Conservation (phyloP, 1,284 basidiomycete genomes). For the Irpex sp. region DNA sequence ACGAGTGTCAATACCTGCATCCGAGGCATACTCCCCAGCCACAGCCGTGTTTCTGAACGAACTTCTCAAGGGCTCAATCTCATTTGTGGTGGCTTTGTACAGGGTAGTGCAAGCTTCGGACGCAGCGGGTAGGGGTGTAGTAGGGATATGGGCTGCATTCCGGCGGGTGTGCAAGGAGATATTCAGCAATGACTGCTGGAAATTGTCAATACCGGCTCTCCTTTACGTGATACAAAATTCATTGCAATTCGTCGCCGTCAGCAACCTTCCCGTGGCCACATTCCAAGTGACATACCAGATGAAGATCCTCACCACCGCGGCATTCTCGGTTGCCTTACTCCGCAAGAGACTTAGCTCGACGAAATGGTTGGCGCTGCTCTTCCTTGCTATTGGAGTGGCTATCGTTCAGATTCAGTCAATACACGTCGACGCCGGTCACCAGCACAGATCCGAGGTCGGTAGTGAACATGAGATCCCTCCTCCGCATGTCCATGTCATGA, state of each 20-base stretch:
- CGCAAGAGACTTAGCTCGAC: conserved; percentile 70
- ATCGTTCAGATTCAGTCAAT: conserved; percentile 86
- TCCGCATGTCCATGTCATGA: conserved; percentile 49
- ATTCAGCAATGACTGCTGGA: conserved; percentile 91
- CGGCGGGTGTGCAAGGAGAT: conserved; percentile 51
- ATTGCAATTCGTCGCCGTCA: conserved; percentile 91
- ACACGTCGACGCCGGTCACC: conserved; percentile 31
- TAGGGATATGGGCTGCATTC: conserved; percentile 38
- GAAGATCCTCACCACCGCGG: conserved; percentile 97
- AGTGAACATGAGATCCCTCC: conserved; percentile 32
- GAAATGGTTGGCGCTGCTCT: conserved; percentile 84
- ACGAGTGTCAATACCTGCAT: conserved; percentile 75
- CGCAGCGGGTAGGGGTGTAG: conserved; percentile 22
- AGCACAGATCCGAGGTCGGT: conserved; percentile 28
- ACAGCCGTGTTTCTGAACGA: conserved; percentile 93
- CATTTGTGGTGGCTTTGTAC: conserved; percentile 68
- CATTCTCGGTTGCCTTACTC: conserved; percentile 89
- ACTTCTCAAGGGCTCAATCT: conserved; percentile 89
- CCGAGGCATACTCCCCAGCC: conserved; percentile 85
- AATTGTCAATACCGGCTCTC: conserved; percentile 92
- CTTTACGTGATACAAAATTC: conserved; percentile 98
- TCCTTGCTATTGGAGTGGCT: conserved; percentile 88
- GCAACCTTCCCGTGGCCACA: conserved; percentile 91
- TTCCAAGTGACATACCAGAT: conserved; percentile 97
- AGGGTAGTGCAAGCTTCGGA: conserved; percentile 30